Evolutionary conservation across 2,329 filamentous ascomycete genomes (phyloP), one percentile per base, ranked within the genome.

Genomic region (Aplosporella prunicola): DNA sequence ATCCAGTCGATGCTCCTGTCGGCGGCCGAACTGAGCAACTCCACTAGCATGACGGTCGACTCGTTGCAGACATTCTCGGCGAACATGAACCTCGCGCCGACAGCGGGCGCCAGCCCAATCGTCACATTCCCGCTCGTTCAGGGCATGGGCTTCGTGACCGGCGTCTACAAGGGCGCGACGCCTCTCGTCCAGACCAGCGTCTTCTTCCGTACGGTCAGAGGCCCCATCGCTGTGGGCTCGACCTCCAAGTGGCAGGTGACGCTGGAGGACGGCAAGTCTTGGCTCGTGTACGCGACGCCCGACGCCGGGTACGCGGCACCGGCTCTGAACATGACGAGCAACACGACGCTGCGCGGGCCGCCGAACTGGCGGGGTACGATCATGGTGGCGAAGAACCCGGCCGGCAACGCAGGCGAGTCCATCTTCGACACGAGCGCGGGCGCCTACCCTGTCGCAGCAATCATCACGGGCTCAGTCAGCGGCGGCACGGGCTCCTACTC

Each of bases 61-160:
- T 59, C 65, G 2, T 53, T 72, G 4, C 60, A 66, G 40, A 70
- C 66, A 5, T 77, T 78, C 52, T 78, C 74, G 1, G 71, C 67
- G 3, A 77, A 84, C 47, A 76, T 84, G 26, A 80, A 83, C 32
- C 64, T 96, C 20, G 73, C 68, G 35, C 68, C 73, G 3, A 65
- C 67, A 20, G 52, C 59, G 16, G 65, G 64, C 8, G 69, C 72
- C 5, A 55, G 65, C 0, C 72, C 80, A 2, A 63, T 75, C 1
- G 71, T 96, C 29, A 79, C 76, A 0, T 82, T 93, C 45, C 87
- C 88, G 0, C 55, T 94, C 7, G 78, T 93, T 0, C 89, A 96
- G 54, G 91, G 91, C 13, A 91, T 93, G 77, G 83, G 78, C 0
- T 91, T 87, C 49, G 69, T 93, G 14, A 95, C 88, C 3, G 87